Evolutionary conservation across 371 early-diverging fungal genomes (phyloP), one percentile per base, ranked within the genome.

Genomic region (Capniomyces stellatus): DNA sequence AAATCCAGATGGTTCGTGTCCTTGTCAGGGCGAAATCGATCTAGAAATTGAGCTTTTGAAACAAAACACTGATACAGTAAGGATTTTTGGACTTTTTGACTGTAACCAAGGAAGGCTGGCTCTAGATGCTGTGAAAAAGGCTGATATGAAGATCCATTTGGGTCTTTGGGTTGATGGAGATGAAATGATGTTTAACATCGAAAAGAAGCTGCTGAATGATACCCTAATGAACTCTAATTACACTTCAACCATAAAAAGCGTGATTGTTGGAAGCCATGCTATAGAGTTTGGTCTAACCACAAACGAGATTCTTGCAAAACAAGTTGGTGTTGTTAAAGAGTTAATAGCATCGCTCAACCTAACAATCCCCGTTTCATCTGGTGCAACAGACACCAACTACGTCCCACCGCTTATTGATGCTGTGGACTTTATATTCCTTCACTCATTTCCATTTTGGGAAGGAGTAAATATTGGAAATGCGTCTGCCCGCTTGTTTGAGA

Each of bases 361-460:
- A 35, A 50, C 53, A 12, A 64, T 69, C 18, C 56, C 63, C 6
- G 76, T 80, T 6, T 74, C 78, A 19, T 65, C 67, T 3, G 72
- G 75, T 6, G 80, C 77, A 58, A 78, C 78, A 10, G 78, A 72
- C 55, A 73, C 75, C 42, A 58, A 62, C 54, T 64, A 72, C 39
- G 65, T 70, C 28, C 58, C 66, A 43, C 63, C 62, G 2, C 66
- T 79, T 0, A 58, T 77, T 18, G 66, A 68, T 2, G 66, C 70
- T 13, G 64, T 78, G 15, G 80, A 79, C 57, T 79, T 74, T 58
- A 61, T 76, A 22, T 70, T 71, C 57, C 73, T 78, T 70, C 76
- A 79, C 56, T 78, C 73, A 13, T 79, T 79, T 66, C 78, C 80
- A 10, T 78, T 74, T 64, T 78, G 80, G 80, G 79, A 79, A 54